Percentiles rank a stretch among this genome's conserved stretches.
These are phyloP conservation scores for Candida hungchunana DNA, from an alignment of 805 yeast genomes.

Conservation along the genomic window DNA sequence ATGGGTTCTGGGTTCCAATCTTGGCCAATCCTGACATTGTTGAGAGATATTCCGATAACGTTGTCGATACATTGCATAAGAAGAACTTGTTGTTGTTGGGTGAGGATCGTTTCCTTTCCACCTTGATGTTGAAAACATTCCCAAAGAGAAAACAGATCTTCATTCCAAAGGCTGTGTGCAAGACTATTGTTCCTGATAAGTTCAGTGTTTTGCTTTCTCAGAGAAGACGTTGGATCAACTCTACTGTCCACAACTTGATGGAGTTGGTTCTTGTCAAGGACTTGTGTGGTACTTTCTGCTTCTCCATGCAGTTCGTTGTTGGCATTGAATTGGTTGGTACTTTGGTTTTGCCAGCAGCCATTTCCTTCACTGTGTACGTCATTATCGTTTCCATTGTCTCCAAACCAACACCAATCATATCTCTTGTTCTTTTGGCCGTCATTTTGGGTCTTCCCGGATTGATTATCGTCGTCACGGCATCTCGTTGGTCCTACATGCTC, in stretches of 20 bases:
- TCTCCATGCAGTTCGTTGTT: slow-evolving; percentile 91
- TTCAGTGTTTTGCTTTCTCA: slow-evolving; percentile 81
- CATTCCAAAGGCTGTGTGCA: slow-evolving; percentile 88
- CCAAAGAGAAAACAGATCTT: slow-evolving; percentile 86
- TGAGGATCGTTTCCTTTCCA: slow-evolving; percentile 83
- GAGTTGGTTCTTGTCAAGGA: slow-evolving; percentile 82
- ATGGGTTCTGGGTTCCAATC: slow-evolving; percentile 89
- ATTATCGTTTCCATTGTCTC: slow-evolving; percentile 65
- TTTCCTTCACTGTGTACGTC: slow-evolving; percentile 77
- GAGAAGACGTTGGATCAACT: slow-evolving; percentile 95
- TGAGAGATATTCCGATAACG: slow-evolving; percentile 85
- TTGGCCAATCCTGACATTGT: slow-evolving; percentile 91
- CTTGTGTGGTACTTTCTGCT: slow-evolving; percentile 90
- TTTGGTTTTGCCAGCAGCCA: slow-evolving; percentile 83
- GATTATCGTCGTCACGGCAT: slow-evolving; percentile 75
- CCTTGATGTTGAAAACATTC: slow-evolving; percentile 82
- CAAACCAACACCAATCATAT: slow-evolving; percentile 70
- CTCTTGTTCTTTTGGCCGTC: slow-evolving; percentile 70
- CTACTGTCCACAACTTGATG: slow-evolving; percentile 88
- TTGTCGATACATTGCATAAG: slow-evolving; percentile 75
- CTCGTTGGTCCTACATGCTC: slow-evolving; percentile 62
- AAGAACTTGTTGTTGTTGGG: slow-evolving; percentile 84
- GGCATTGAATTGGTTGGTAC: slow-evolving; percentile 84
- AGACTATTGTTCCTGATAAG: slow-evolving; percentile 82
- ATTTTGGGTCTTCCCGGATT: slow-evolving; percentile 85